Conservation (phyloP, 1,284 basidiomycete genomes). For the Cutaneotrichosporon dermatis region DNA sequence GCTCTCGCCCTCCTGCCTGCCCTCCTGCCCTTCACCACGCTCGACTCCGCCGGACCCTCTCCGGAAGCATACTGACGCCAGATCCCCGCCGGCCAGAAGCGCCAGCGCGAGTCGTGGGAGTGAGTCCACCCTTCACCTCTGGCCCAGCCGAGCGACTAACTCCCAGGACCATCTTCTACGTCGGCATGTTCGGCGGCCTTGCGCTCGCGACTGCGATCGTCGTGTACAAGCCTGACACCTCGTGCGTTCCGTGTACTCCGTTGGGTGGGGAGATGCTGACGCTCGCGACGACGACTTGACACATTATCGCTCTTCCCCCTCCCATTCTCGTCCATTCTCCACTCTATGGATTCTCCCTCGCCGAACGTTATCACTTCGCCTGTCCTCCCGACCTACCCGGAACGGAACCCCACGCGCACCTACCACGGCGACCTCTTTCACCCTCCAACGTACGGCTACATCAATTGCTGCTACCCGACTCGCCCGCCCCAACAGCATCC, state of each 20-base stretch:
- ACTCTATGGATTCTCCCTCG: no score
- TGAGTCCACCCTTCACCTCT: conserved; percentile 24
- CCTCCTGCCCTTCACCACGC: no score
- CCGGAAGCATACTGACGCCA: conserved; percentile 11
- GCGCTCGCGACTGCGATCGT: conserved; percentile 68
- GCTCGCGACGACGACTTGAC: not conserved
- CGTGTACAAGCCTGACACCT: conserved; percentile 94
- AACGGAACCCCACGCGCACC: no score
- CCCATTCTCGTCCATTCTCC: no score
- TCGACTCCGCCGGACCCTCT: no score
- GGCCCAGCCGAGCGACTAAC: conserved; percentile 55
- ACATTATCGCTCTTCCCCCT: no score
- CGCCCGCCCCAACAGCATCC: conserved; percentile 59
- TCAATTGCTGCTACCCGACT: no score
- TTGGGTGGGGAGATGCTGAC: not conserved
- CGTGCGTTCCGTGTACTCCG: conserved; percentile 55
- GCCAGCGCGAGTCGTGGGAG: conserved; percentile 42
- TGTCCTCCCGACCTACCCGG: no score
- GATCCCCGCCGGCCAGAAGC: conserved; percentile 23
- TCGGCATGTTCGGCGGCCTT: conserved; percentile 87
- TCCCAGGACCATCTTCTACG: conserved; percentile 64
- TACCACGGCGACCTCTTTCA: no score
- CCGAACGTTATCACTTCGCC: no score
- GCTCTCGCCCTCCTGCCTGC: no score
- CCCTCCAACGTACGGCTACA: no score